A percentile compares a stretch with the other conserved stretches of the same genome.
These are phyloP conservation scores for Zelopaecilomyces penicillatus DNA, from an alignment of 2,329 filamentous ascomycete genomes.

Conservation along the genomic window DNA sequence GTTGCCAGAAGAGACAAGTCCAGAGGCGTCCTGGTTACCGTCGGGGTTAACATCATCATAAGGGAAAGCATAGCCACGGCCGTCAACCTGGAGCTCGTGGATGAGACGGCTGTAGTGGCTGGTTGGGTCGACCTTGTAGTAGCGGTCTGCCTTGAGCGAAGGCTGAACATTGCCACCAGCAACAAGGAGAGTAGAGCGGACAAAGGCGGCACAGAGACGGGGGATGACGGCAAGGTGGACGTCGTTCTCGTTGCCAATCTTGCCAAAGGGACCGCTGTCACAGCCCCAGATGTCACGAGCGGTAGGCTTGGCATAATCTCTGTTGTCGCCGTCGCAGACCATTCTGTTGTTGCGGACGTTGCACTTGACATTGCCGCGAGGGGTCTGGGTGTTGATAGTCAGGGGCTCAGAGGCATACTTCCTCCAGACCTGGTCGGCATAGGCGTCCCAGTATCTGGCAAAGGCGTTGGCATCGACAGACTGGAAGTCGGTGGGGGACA, in stretches of 20 bases:
- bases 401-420: conserved; percentile 30
- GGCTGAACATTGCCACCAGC: conserved; percentile 40
- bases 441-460: conserved; percentile 33
- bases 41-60: conserved; percentile 60
- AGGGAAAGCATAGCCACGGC: conserved; percentile 55
- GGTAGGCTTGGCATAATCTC: conserved; percentile 33
- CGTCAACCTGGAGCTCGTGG: conserved; percentile 51
- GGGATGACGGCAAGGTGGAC: conserved; percentile 36
- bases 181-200: conserved; percentile 36
- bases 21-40: conserved; percentile 43
- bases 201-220: conserved; percentile 43
- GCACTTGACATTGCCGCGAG: conserved; percentile 31
- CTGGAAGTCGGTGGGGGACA: conserved; percentile 36
- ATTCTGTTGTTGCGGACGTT: conserved; percentile 27
- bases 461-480: conserved; percentile 27
- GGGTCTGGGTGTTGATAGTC: conserved; percentile 34
- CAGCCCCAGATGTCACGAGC: conserved; percentile 42
- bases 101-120: conserved; percentile 53
- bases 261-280: conserved; percentile 38
- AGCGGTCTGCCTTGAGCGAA: conserved; percentile 23
- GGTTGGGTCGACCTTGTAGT: conserved; percentile 37
- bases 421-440: conserved; percentile 39
- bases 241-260: conserved; percentile 27
- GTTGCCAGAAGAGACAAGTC: conserved; percentile 18
- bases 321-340: conserved; percentile 33